Conservation (phyloP, 805 yeast genomes). For the Cyberlindnera maritima region DNA sequence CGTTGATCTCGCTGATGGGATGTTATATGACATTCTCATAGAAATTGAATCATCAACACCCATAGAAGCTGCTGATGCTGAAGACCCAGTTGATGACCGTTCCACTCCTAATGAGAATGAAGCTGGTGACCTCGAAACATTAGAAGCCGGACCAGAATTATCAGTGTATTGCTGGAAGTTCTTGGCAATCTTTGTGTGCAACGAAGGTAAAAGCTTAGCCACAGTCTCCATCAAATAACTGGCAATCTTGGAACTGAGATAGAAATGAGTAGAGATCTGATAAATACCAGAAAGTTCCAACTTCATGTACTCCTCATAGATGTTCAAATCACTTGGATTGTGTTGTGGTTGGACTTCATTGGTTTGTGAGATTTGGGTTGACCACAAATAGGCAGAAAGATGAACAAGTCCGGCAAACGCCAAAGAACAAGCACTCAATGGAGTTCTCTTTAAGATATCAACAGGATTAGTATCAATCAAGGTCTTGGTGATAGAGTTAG, state of each 20-base stretch:
- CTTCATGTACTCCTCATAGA: conserved; percentile 47
- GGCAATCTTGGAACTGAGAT: conserved; percentile 44
- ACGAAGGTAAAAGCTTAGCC: conserved; percentile 39
- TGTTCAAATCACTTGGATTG: conserved; percentile 37
- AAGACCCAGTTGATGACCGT: background rate
- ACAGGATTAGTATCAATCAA: conserved; percentile 47
- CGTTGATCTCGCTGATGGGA: conserved; percentile 7
- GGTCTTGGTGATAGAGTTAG: conserved; percentile 45
- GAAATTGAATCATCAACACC: background rate
- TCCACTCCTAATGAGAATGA: conserved; percentile 2
- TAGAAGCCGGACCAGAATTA: conserved; percentile 1
- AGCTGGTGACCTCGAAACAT: conserved; percentile 11
- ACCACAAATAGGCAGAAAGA: conserved; percentile 52
- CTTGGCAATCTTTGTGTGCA: conserved; percentile 36
- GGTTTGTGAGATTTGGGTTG: conserved; percentile 35
- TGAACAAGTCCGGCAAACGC: conserved; percentile 53
- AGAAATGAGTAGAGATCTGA: conserved; percentile 52
- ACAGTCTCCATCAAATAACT: conserved; percentile 46
- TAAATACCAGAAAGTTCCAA: conserved; percentile 47
- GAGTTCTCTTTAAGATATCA: conserved; percentile 43
- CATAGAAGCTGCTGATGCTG: background rate
- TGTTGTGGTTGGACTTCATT: conserved; percentile 14
- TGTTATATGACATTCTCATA: conserved; percentile 14
- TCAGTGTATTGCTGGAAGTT: conserved; percentile 26
- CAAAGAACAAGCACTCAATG: conserved; percentile 49